These are phyloP conservation scores for Tremella mesenterica DNA, from an alignment of 768 basidiomycete species.

Conservation along the genomic window DNA sequence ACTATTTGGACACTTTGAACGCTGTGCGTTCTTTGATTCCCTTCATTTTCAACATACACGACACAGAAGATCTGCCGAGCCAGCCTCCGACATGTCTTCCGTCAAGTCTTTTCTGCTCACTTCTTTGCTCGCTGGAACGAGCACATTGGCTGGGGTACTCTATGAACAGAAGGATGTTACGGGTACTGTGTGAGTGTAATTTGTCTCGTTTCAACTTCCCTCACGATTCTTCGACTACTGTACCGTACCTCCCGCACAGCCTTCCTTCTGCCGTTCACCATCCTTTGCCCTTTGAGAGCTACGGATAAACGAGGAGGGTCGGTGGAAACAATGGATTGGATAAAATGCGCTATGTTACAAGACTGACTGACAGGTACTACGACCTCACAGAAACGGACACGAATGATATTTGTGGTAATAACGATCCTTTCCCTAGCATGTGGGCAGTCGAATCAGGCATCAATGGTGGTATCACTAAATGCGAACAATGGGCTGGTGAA, in stretches of 20 bases:
- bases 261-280: no score
- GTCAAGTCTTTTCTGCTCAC: background rate
- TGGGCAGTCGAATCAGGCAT: conserved; percentile 13
- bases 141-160: background rate
- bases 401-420: conserved; percentile 7
- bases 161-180: background rate
- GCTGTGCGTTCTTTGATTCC: no score
- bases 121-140: background rate
- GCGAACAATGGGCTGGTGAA: conserved; percentile 3
- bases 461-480: conserved; percentile 10
- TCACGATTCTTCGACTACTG: background rate
- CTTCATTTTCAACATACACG: no score
- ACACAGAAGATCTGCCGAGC: no score
- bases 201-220: background rate
- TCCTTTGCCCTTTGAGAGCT: no score
- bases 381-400: no score
- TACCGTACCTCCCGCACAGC: no score
- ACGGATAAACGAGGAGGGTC: no score
- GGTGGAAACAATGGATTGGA: background rate
- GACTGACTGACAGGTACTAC: conserved; percentile 11
- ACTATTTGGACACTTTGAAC: no score
- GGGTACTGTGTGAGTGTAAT: background rate
- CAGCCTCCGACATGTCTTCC: no score
- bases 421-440: background rate
- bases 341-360: background rate